Percentiles rank a stretch among this genome's conserved stretches.
Evolutionary conservation across 306 rosid species (phyloP).

Genomic region (Trifolium fragiferum): DNA sequence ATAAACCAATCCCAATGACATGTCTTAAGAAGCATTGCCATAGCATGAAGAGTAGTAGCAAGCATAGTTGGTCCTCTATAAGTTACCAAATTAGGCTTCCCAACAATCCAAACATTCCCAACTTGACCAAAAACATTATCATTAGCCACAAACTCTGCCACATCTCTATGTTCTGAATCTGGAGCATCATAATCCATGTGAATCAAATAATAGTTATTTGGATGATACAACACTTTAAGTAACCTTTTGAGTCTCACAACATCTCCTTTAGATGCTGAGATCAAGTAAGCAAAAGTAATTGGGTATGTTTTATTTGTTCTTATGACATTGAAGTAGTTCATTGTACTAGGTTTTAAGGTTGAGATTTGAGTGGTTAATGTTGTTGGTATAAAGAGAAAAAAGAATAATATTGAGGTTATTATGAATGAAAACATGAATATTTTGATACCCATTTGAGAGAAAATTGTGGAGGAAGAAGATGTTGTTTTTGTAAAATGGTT

Average conservation of each 20-base stretch:
- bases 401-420: constrained; percentile 56
- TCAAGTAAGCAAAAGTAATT: constrained; percentile 70
- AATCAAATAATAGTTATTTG: constrained; percentile 80
- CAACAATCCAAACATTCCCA: constrained; percentile 88
- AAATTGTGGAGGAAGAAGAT: constrained; percentile 35
- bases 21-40: constrained; percentile 72
- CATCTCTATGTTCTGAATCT: constrained; percentile 55
- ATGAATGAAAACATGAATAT: constrained; percentile 55
- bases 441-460: constrained; percentile 69
- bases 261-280: constrained; percentile 89
- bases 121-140: constrained; percentile 66
- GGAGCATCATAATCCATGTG: constrained; percentile 84
- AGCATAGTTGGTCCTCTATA: constrained; percentile 97
- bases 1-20: constrained; percentile 92
- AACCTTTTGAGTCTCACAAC: constrained; percentile 59
- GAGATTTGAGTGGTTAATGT: constrained; percentile 63
- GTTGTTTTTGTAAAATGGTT: constrained; percentile 14
- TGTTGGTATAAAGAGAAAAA: constrained; percentile 59
- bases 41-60: constrained; percentile 85
- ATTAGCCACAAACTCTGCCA: constrained; percentile 57
- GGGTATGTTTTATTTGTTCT: constrained; percentile 58
- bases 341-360: constrained; percentile 42
- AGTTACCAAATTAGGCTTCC: constrained; percentile 80
- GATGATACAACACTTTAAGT: constrained; percentile 73
- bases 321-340: constrained; percentile 45